A percentile compares a stretch with the other conserved stretches of the same genome.
Evolutionary conservation across 495 filamentous ascomycete genomes (phyloP).

Genomic region (Platismatia glauca): DNA sequence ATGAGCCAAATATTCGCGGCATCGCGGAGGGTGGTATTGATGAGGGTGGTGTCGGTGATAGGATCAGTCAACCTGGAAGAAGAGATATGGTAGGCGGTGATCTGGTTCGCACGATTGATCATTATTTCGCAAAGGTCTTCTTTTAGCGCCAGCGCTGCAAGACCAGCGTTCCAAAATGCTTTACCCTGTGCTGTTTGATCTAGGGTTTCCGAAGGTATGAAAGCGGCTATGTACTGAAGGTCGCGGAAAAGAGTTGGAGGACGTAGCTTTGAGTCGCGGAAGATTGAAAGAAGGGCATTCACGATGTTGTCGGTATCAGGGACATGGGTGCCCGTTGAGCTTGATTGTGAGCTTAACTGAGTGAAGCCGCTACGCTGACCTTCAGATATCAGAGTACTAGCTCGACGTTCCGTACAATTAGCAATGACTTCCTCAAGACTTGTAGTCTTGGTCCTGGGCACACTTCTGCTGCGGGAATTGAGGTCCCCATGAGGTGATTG

Average conservation of each 20-base stretch:
- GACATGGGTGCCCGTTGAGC: slow-evolving; percentile 37
- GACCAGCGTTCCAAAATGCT: slow-evolving; percentile 87
- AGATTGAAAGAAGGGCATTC: slow-evolving; percentile 67
- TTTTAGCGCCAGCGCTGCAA: slow-evolving; percentile 81
- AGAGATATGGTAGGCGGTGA: slow-evolving; percentile 40
- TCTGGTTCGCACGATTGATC: slow-evolving; percentile 77
- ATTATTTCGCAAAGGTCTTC: slow-evolving; percentile 82
- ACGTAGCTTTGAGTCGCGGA: slow-evolving; percentile 65
- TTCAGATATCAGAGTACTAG: slow-evolving; percentile 39
- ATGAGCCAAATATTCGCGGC: slow-evolving; percentile 90
- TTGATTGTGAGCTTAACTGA: not conserved
- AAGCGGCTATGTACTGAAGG: slow-evolving; percentile 88
- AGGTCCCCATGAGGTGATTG: not conserved
- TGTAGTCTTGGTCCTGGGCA: slow-evolving; percentile 29
- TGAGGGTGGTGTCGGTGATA: slow-evolving; percentile 35
- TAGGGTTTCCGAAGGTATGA: slow-evolving; percentile 70
- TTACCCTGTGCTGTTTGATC: slow-evolving; percentile 82
- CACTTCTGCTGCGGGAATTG: not conserved
- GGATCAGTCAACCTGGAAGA: slow-evolving; percentile 37
- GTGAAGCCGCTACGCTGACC: slow-evolving; percentile 28
- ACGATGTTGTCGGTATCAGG: slow-evolving; percentile 63
- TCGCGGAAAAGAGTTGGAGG: slow-evolving; percentile 92
- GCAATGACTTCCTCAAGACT: slow-evolving; percentile 56
- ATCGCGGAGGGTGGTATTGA: slow-evolving; percentile 62
- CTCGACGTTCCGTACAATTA: slow-evolving; percentile 60